phyloP scores from a whole-genome alignment of 768 basidiomycete genomes.

The Phaeotremella fagi region DNA sequence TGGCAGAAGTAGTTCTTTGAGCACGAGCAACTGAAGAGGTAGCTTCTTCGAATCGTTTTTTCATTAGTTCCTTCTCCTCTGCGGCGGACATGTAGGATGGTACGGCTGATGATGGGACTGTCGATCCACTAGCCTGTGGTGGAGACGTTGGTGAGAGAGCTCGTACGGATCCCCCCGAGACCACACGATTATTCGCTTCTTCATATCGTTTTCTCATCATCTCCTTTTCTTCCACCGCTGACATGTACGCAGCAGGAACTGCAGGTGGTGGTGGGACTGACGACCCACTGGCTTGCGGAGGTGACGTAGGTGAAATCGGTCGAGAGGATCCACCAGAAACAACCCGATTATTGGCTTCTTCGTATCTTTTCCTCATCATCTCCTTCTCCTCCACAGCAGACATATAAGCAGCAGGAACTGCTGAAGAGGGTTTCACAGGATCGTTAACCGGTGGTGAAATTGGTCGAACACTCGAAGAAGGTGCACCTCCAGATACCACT shows the following conservation, averaged over 20 bases:
- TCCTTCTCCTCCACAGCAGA: constrained; percentile 42
- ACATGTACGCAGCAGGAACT: too few species aligned
- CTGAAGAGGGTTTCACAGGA: too few species aligned
- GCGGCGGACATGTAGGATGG: constrained; percentile 23
- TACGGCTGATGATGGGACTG: not conserved
- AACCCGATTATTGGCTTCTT: constrained; percentile 34
- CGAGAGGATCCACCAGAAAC: not conserved
- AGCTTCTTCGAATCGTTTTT: constrained; percentile 35
- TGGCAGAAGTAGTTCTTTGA: not conserved
- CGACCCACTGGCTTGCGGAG: not conserved
- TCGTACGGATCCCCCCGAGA: too few species aligned
- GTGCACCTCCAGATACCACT: constrained; percentile 1
- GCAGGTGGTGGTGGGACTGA: not conserved
- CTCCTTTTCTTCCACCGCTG: constrained; percentile 42
- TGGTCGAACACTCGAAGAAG: too few species aligned
- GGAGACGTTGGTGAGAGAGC: too few species aligned
- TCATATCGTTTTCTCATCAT: constrained; percentile 37
- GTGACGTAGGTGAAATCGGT: not conserved
- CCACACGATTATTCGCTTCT: constrained; percentile 21
- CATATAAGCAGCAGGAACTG: too few species aligned
- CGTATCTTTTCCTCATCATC: constrained; percentile 33
- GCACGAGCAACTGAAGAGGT: constrained; percentile 8
- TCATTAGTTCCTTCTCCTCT: constrained; percentile 44
- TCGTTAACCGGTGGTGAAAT: too few species aligned
- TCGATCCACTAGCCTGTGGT: too few species aligned